A percentile compares a stretch with the other conserved stretches of the same genome.
Evolutionary conservation across 2,329 filamentous ascomycete genomes (phyloP).

Genomic region (Botrytis fragariae): DNA sequence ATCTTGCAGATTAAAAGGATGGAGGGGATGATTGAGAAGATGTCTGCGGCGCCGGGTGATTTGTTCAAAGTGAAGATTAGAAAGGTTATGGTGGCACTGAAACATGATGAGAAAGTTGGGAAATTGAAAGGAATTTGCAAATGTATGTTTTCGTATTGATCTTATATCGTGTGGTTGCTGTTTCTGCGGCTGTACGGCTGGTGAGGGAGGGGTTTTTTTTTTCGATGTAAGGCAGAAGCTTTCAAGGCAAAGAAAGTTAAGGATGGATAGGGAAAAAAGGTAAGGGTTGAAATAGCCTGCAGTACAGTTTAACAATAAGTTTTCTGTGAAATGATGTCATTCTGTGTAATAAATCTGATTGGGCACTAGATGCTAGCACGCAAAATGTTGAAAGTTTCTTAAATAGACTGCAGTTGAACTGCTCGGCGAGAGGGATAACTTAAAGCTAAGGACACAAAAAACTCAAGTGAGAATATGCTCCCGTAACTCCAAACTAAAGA

Average conservation of each 20-base stretch:
- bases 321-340: background rate
- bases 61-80: no score
- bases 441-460: background rate
- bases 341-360: background rate
- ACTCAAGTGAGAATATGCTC: background rate
- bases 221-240: conserved; percentile 26
- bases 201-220: conserved; percentile 22
- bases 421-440: background rate
- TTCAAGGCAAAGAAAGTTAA: no score
- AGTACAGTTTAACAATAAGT: background rate
- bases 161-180: no score
- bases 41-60: no score
- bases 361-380: background rate
- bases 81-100: no score
- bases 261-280: background rate
- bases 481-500: background rate
- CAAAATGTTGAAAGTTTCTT: background rate
- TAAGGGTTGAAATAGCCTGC: background rate
- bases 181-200: conserved; percentile 12
- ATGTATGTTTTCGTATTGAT: no score
- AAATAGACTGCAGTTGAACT: background rate
- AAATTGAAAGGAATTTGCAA: no score
- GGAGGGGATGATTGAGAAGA: no score
- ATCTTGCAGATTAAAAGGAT: no score
- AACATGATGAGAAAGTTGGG: no score